Conservation (phyloP, 495 filamentous ascomycete genomes). For the Xeromyces bisporus region DNA sequence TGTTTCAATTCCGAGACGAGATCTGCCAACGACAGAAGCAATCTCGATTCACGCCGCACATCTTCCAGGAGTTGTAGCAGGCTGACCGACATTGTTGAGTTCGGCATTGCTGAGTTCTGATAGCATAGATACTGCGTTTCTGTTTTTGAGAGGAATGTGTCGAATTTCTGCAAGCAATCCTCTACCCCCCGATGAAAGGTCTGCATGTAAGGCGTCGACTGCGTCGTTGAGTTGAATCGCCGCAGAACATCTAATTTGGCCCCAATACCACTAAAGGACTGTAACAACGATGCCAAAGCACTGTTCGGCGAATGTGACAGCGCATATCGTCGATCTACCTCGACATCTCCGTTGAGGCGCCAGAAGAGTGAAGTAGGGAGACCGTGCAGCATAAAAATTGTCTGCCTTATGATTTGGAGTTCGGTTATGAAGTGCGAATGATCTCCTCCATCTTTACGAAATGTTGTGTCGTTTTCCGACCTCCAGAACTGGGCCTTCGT, state of each 20-base stretch:
- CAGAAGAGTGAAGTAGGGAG: slow-evolving; percentile 56
- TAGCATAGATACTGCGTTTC: slow-evolving; percentile 28
- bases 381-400: slow-evolving; percentile 69
- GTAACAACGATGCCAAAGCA: slow-evolving; percentile 24
- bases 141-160: slow-evolving; percentile 23
- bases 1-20: slow-evolving; percentile 19
- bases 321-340: slow-evolving; percentile 19
- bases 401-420: slow-evolving; percentile 57
- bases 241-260: slow-evolving; percentile 29
- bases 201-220: slow-evolving; percentile 33
- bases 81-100: slow-evolving; percentile 22
- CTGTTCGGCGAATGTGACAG: slow-evolving; percentile 22
- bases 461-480: slow-evolving; percentile 15
- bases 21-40: slow-evolving; percentile 37
- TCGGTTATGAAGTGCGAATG: slow-evolving; percentile 45
- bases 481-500: slow-evolving; percentile 51
- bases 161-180: slow-evolving; percentile 24
- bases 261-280: slow-evolving; percentile 27
- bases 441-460: slow-evolving; percentile 11
- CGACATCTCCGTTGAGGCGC: slow-evolving; percentile 22
- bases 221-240: slow-evolving; percentile 22
- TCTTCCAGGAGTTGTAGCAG: slow-evolving; percentile 47
- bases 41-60: slow-evolving; percentile 31
- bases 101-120: slow-evolving; percentile 8
- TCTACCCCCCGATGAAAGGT: slow-evolving; percentile 35